Evolutionary conservation across 192 early-diverging fungal species (phyloP).

Genomic region (Backusella psychrophila): DNA sequence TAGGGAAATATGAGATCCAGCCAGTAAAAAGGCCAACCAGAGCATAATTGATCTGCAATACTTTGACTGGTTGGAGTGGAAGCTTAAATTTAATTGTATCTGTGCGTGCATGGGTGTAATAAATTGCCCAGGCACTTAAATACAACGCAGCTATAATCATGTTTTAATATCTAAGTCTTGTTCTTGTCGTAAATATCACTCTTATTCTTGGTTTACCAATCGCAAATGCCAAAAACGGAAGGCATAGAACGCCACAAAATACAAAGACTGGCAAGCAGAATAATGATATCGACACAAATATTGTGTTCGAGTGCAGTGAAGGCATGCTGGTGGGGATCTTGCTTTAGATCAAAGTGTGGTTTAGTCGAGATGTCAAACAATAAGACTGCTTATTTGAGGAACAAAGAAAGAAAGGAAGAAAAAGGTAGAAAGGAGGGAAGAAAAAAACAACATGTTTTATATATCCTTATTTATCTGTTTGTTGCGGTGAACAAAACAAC

Average conservation of each 20-base stretch:
- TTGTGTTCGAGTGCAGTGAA: conserved; percentile 13
- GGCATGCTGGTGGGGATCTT: conserved; percentile 4
- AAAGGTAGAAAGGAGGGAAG: not conserved
- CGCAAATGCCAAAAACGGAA: conserved; percentile 31
- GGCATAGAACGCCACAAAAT: conserved; percentile 25
- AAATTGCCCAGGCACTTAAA: conserved; percentile 29
- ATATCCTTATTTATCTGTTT: conserved; percentile 1
- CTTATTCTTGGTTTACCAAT: conserved; percentile 21
- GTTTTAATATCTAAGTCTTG: not conserved
- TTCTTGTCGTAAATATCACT: not conserved
- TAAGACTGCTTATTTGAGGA: not conserved
- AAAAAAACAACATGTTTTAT: not conserved
- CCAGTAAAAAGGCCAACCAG: conserved; percentile 15
- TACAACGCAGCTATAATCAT: conserved; percentile 26
- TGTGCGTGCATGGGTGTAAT: conserved; percentile 30
- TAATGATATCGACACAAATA: conserved; percentile 33
- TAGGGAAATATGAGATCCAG: conserved; percentile 25
- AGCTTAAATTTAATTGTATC: conserved; percentile 32
- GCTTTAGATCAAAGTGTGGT: not conserved
- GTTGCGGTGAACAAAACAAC: not conserved
- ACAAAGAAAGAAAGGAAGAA: not conserved
- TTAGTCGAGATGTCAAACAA: not conserved
- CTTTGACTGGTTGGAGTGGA: conserved; percentile 34
- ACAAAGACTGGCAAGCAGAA: conserved; percentile 34
- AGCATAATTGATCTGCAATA: conserved; percentile 39